Percentiles rank a stretch among this genome's conserved stretches.
Conservation (phyloP, 371 early-diverging fungal genomes). For the Batrachochytrium dendrobatidis region DNA sequence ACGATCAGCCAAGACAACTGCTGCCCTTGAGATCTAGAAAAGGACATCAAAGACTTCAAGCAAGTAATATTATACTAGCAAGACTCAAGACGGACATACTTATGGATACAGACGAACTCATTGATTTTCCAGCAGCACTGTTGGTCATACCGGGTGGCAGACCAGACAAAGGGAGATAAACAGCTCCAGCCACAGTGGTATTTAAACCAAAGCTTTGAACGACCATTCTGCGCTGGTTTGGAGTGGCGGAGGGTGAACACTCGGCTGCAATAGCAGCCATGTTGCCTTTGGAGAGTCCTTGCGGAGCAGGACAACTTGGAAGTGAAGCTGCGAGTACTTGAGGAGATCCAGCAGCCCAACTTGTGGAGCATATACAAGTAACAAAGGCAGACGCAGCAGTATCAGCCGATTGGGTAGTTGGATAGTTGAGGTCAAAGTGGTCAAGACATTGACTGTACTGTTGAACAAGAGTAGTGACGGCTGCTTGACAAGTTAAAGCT, state of each 20-base stretch:
- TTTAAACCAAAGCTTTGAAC: not conserved
- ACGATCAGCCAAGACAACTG: too few species aligned
- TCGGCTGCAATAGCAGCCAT: constrained; percentile 4
- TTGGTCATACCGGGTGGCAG: not conserved
- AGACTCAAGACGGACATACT: not conserved
- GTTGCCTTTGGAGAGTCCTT: constrained; percentile 1
- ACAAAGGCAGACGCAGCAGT: not conserved
- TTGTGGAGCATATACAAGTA: not conserved
- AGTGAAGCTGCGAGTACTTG: not conserved
- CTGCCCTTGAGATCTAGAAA: too few species aligned
- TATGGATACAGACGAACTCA: not conserved
- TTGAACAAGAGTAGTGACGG: not conserved
- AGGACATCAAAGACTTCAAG: too few species aligned
- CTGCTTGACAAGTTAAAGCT: not conserved
- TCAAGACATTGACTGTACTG: not conserved
- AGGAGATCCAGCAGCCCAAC: not conserved
- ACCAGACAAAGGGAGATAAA: constrained; percentile 2
- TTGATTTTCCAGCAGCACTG: not conserved
- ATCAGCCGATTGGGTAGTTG: not conserved
- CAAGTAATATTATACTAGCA: too few species aligned
- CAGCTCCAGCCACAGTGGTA: not conserved
- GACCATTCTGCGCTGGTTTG: not conserved
- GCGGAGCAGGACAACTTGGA: not conserved
- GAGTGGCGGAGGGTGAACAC: not conserved
- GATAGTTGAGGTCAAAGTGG: not conserved